Conservation (phyloP, 2,329 filamentous ascomycete genomes). For the Eutypa lata region DNA sequence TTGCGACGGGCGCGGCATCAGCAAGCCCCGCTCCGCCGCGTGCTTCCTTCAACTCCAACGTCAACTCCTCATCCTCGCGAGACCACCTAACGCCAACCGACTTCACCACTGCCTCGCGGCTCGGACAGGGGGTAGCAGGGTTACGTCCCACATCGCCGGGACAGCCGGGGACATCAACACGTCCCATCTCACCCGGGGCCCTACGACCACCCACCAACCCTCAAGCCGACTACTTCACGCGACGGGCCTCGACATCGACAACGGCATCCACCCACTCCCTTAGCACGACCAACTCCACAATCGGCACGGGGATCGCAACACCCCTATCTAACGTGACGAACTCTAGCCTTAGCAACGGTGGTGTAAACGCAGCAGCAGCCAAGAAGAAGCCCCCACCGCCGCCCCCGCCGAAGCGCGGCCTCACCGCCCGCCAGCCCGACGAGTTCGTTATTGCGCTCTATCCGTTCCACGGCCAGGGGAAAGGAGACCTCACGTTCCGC, state of each 20-base stretch:
- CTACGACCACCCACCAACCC: slow-evolving; percentile 24
- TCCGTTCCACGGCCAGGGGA: slow-evolving; percentile 66
- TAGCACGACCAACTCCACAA: not conserved
- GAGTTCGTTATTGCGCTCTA: slow-evolving; percentile 71
- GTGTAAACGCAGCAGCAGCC: slow-evolving; percentile 17
- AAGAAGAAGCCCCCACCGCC: slow-evolving; percentile 79
- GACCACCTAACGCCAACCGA: slow-evolving; percentile 39
- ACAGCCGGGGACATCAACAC: too few relatives aligned
- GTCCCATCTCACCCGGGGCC: slow-evolving; percentile 26
- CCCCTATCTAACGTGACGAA: not conserved
- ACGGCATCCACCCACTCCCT: slow-evolving; percentile 21
- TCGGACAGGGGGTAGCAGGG: slow-evolving; percentile 35
- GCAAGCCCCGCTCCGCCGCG: slow-evolving; percentile 21
- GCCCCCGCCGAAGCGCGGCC: slow-evolving; percentile 57
- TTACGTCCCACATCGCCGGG: too few relatives aligned
- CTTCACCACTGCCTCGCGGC: slow-evolving; percentile 41
- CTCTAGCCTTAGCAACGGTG: not conserved
- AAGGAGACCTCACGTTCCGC: slow-evolving; percentile 69
- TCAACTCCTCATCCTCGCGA: slow-evolving; percentile 4
- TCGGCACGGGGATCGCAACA: not conserved
- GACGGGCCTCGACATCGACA: slow-evolving; percentile 23
- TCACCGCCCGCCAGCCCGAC: slow-evolving; percentile 42
- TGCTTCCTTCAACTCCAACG: slow-evolving; percentile 24
- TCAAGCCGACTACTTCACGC: slow-evolving; percentile 30
- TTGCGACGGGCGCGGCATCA: slow-evolving; percentile 21